Evolutionary conservation across 2,329 filamentous ascomycete species (phyloP), one percentile per base, ranked within the genome.

Genomic region (Botryosphaeria dothidea): DNA sequence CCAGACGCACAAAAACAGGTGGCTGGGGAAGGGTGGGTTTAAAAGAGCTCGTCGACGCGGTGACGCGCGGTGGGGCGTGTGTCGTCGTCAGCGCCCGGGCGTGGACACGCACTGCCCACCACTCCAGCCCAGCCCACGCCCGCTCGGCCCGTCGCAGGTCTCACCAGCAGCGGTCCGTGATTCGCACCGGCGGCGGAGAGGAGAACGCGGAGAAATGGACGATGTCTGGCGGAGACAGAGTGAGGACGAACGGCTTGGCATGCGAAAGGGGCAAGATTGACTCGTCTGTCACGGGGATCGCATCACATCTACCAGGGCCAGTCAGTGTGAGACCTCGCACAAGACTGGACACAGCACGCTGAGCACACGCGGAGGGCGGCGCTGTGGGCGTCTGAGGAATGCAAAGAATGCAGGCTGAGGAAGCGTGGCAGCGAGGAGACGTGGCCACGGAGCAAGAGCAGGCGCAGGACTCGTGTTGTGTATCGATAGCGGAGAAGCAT

Each of bases 61-160:
- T 62, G 58, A 62, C 58, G 58, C 58, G 58, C 46, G 58, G 58
- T 62, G 58, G 58, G 58, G 58, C 58, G 25, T 62, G 38, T 29
- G 58, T 49, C 58, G 58, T 62, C 58, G 58, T 62, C 58, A 62
- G 58, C 58, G 58, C 43, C 43, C 58, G 45, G 58, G 29, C 57
- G 43, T 48, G 57, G 41, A 43, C 57, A 15, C 36, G 7, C 6
- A n/a, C 17, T 6, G 8, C 17, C 19, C 13, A 8, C 52, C 34
- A 51, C 27, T 13, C 15, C 27, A 3, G 7, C 7, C 31, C 31
- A 11, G 7, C 31, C 7, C 31, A 8, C 31, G 31, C 13, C 31
- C 13, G 31, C 54, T 58, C 54, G 38, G 54, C 36, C 54, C 54
- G 54, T 36, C 8, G 52, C 34, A 25, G 23, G 27, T 41, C 36